Percentiles rank a stretch among this genome's conserved stretches.
Conservation (phyloP, 2,329 filamentous ascomycete genomes). For the Penicillium sclerotiorum region DNA sequence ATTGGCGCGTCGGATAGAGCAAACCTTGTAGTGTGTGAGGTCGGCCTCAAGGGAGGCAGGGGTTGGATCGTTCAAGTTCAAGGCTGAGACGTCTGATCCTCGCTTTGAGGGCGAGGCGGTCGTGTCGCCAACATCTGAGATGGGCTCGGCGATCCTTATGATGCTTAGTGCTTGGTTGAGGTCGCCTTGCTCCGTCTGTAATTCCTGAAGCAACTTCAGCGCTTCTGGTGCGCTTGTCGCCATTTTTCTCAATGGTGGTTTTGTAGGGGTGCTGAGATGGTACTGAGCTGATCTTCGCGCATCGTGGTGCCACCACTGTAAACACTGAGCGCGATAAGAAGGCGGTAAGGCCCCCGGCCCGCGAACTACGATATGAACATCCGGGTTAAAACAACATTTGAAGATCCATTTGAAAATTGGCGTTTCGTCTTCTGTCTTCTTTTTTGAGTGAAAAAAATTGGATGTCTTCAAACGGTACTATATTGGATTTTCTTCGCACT, state of each 20-base stretch:
- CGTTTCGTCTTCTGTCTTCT: no score
- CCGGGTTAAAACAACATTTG: not conserved
- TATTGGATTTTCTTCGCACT: no score
- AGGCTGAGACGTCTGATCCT: constrained; percentile 75
- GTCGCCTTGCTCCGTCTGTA: constrained; percentile 52
- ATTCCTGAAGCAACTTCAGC: constrained; percentile 51
- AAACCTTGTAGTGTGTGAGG: constrained; percentile 78
- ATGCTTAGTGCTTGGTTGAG: constrained; percentile 62
- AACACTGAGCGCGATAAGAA: constrained; percentile 7
- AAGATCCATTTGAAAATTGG: no score
- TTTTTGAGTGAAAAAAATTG: no score
- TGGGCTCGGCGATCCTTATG: constrained; percentile 74
- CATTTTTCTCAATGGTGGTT: constrained; percentile 13
- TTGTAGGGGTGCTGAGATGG: not conserved
- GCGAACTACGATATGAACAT: not conserved
- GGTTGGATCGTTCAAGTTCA: constrained; percentile 67
- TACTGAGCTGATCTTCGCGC: not conserved
- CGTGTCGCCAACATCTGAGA: constrained; percentile 49
- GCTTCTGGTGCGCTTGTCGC: constrained; percentile 25
- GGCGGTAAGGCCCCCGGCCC: constrained; percentile 3
- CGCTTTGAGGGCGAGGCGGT: constrained; percentile 50
- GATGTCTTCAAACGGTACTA: no score
- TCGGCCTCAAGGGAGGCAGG: constrained; percentile 81
- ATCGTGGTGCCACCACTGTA: not conserved
- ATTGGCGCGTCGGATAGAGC: not conserved